These are phyloP conservation scores for Amaranthus cruentus DNA, from an alignment of 148 eudicot genomes.

Conservation along the genomic window DNA sequence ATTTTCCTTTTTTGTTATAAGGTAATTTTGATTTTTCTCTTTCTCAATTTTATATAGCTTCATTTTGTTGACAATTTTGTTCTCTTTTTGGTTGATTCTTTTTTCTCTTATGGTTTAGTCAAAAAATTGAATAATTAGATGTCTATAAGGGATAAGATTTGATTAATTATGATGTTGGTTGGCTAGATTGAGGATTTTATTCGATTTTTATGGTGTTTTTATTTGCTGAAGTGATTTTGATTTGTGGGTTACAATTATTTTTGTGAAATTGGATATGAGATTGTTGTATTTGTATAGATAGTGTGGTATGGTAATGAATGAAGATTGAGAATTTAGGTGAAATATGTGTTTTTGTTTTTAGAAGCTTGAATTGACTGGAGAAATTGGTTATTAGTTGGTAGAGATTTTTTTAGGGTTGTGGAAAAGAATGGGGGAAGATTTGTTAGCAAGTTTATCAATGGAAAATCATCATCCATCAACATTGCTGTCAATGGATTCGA, in stretches of 20 bases:
- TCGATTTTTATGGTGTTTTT: constrained; percentile 2
- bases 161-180: constrained; percentile 3
- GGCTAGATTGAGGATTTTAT: not conserved
- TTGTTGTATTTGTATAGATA: constrained; percentile 18
- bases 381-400: constrained; percentile 9
- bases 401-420: constrained; percentile 9
- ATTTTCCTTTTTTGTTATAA: not conserved
- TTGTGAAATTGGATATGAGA: constrained; percentile 9
- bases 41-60: constrained; percentile 5
- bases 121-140: not conserved
- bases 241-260: not conserved
- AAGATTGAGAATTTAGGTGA: not conserved
- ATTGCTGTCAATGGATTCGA: constrained; percentile 70
- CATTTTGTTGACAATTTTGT: not conserved
- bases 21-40: constrained; percentile 1
- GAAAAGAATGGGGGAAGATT: constrained; percentile 48
- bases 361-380: constrained; percentile 13
- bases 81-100: not conserved
- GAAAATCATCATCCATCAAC: constrained; percentile 73
- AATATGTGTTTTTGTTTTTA: constrained; percentile 12
- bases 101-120: not conserved
- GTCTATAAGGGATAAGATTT: constrained; percentile 12
- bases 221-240: constrained; percentile 10
- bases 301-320: not conserved
- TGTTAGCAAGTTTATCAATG: constrained; percentile 52